phyloP scores from a whole-genome alignment of 2,329 filamentous ascomycete species.

The Nothophoma quercina region DNA sequence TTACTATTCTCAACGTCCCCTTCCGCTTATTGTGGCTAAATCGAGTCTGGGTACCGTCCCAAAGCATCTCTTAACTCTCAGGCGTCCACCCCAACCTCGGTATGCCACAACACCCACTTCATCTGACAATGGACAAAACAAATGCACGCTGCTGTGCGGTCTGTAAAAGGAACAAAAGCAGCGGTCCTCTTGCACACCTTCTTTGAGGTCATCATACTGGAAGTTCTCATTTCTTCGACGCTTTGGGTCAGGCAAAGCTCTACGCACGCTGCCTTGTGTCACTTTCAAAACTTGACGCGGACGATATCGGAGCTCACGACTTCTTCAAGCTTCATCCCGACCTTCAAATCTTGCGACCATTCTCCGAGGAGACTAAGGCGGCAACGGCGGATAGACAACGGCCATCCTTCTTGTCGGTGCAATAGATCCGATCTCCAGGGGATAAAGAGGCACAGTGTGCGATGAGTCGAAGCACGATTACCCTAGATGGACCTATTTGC shows the following conservation, averaged over 20 bases:
- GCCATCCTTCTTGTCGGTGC: slow-evolving; percentile 2
- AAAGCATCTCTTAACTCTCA: not conserved
- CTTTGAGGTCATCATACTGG: not conserved
- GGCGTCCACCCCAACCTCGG: not conserved
- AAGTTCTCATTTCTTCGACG: too few relatives aligned
- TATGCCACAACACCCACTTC: not conserved
- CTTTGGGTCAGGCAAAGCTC: too few relatives aligned
- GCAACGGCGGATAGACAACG: not conserved
- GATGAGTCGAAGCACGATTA: not conserved
- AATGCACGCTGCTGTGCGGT: not conserved
- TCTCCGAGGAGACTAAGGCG: not conserved
- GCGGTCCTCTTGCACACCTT: not conserved
- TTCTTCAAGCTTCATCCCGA: not conserved
- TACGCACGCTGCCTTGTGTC: not conserved
- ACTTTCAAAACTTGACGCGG: not conserved
- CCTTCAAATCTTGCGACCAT: not conserved
- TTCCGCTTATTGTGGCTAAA: slow-evolving; percentile 5
- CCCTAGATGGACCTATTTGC: not conserved
- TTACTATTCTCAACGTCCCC: slow-evolving; percentile 19
- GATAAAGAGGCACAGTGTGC: not conserved
- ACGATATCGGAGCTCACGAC: not conserved
- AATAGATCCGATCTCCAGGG: not conserved
- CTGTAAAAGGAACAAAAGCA: not conserved
- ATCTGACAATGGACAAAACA: not conserved
- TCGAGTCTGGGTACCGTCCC: not conserved